Evolutionary conservation across 164 flowering plant species (phyloP), one percentile per base, ranked within the genome.

Genomic region (Magnolia changhungtana): DNA sequence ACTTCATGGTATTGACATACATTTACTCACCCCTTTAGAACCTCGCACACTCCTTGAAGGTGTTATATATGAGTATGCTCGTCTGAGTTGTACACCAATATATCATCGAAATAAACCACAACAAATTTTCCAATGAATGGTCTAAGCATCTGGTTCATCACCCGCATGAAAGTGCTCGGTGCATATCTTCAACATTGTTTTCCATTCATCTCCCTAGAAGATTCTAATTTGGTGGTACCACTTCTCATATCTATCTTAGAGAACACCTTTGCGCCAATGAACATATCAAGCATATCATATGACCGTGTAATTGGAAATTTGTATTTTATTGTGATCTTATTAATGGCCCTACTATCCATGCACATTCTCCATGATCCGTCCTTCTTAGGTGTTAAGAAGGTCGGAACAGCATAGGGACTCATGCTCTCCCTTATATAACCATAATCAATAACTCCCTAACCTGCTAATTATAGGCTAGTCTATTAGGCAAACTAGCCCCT

Each of bases 401-500:
- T 51, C 0, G 52, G 18, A 21, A 76, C 3, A 4, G 72, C 24
- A 58, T 73, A 76, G 2, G 67, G 64, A 19, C 78, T 76, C 23
- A 76, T 8, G 19, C 79, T 77, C 52, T 77, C 75, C 23, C 52
- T 19, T 13, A 77, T 61, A 29, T 67, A 61, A 0, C 74, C 81
- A 2, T 71, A 13, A 5, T 11, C 5, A 74, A 14, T 2, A 75
- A 63, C 23, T 78, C 77, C 14, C 8, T 20, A 8, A 78, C 74
- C n/a, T 78, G 66, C 2, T 66, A 1, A 8, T 24, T 24, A 24
- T 24, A 24, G 27, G 27, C 29, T 31, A 2, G 20, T 27, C 68
- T 10, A 24, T 75, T 75, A 1, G 78, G 65, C 8, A 74, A 50
- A 21, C 24, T 58, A 59, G 69, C 24, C 0, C 71, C 8, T 16